Evolutionary conservation across 768 basidiomycete genomes (phyloP), one percentile per base, ranked within the genome.

Genomic region (Rhodotorula paludigena): DNA sequence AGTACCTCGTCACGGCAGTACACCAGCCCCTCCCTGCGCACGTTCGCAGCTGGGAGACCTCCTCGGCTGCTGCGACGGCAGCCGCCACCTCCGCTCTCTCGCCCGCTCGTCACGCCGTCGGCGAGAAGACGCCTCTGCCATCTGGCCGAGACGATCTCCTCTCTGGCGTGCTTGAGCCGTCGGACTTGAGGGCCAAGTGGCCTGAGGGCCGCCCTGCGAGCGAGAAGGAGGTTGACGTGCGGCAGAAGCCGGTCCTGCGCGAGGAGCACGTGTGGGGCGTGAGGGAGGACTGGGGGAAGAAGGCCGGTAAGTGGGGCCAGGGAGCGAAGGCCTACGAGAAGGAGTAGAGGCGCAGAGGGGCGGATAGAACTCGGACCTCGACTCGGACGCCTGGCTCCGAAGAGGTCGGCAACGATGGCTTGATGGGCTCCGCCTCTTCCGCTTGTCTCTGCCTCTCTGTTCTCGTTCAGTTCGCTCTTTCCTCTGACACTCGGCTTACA

Each of bases 1-100:
- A 76, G 39, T 76, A 70, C 73, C 61, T 73, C 57, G 57, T 62
- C 38, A 70, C 62, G 20, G 72, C 72, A 2, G 51, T 57, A 5
- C 72, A 73, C 63, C 39, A 67, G 11, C 75, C 75, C 0, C 52
- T 76, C 30, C 64, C 69, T 1, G 56, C 68, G 5, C 53, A 59
- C 20, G 53, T 66, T 10, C 60, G 75, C 21, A 70, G 65, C 5
- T 76, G 75, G 75, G 75, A 76, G 54, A 60, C 52, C 15, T 15
- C 55, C 2, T 23, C 48, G 36, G n/a, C 47, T 8, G 9, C 55
- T 20, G 25, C 15, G 18, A 41, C 20, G 33, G 12, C 39, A 5
- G 23, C 12, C 4, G 10, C 58, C 1, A 23, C 54, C 0, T n/a
- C 63, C 20, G 32, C 52, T 18, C 10, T 47, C 15, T 53, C 61